Evolutionary conservation across 2,329 filamentous ascomycete species (phyloP).

Genomic region (Sporothrix curviconia): DNA sequence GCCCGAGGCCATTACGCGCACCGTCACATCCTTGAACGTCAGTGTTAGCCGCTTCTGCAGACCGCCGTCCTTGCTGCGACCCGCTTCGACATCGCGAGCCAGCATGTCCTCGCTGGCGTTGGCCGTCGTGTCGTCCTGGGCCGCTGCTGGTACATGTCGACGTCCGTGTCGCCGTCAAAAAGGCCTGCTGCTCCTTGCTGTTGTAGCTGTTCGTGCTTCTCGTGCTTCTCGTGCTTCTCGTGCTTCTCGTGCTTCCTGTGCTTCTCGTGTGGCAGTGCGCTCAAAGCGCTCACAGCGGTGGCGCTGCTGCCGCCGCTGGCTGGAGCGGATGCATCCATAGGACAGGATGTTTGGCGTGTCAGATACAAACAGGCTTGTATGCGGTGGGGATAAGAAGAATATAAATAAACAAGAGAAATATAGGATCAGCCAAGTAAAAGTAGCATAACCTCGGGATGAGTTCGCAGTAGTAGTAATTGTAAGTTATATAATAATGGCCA

Average conservation of each 20-base stretch:
- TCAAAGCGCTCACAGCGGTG: not conserved
- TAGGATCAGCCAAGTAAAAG: not conserved
- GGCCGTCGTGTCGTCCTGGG: not conserved
- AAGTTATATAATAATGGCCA: no score
- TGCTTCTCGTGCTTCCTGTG: no score
- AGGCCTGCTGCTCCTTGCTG: no score
- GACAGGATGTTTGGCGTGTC: not conserved
- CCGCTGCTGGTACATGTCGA: not conserved
- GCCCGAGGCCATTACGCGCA: slow-evolving; percentile 15
- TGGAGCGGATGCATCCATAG: not conserved
- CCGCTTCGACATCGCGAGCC: not conserved
- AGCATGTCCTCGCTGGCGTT: not conserved
- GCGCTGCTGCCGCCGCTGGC: slow-evolving; percentile 1
- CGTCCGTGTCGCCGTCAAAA: slow-evolving; percentile 12
- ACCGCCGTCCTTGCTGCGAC: not conserved
- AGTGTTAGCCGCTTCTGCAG: slow-evolving; percentile 14
- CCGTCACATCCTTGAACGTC: slow-evolving; percentile 16
- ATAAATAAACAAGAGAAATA: not conserved
- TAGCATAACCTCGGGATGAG: no score
- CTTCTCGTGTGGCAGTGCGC: no score
- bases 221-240: no score
- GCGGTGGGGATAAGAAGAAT: not conserved
- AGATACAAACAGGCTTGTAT: no score
- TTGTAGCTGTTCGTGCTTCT: no score
- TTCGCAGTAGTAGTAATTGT: no score